A percentile compares a stretch with the other conserved stretches of the same genome.
These are phyloP conservation scores for Lepidium sativum DNA, from an alignment of 345 rosid genomes.

Conservation along the genomic window DNA sequence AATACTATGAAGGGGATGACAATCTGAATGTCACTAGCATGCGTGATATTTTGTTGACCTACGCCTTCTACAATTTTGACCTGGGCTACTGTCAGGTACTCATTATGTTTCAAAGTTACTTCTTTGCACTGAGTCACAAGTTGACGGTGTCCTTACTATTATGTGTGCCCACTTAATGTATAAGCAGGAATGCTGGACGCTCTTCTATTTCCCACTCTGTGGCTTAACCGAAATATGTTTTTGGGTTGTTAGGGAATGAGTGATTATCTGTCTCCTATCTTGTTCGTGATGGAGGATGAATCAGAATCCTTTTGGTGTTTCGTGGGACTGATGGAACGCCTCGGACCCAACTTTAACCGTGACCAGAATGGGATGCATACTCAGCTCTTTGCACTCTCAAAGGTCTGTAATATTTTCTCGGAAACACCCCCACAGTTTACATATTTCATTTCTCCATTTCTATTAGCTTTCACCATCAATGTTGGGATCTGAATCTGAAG, in stretches of 20 bases:
- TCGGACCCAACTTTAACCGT: conserved; percentile 96
- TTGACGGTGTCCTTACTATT: background rate
- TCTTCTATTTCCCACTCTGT: background rate
- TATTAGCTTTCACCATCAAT: background rate
- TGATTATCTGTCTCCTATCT: conserved; percentile 83
- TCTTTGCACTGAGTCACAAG: background rate
- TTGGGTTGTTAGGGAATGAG: conserved; percentile 79
- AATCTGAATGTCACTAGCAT: conserved; percentile 72
- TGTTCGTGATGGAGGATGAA: conserved; percentile 82
- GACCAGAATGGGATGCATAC: conserved; percentile 98
- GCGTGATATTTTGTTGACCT: conserved; percentile 80
- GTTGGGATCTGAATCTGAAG: conserved; percentile 10
- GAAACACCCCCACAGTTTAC: background rate
- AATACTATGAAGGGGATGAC: conserved; percentile 85
- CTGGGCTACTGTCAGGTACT: conserved; percentile 98
- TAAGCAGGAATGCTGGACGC: background rate
- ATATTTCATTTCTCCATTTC: background rate
- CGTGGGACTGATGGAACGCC: conserved; percentile 85
- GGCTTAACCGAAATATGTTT: background rate
- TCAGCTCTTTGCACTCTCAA: conserved; percentile 90
- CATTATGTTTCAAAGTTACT: conserved; percentile 5
- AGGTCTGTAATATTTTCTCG: conserved; percentile 45
- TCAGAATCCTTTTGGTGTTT: conserved; percentile 98
- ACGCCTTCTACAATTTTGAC: conserved; percentile 93
- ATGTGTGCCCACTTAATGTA: background rate